Percentiles rank a stretch among this genome's conserved stretches.
phyloP scores from a whole-genome alignment of 2,329 filamentous ascomycete species.

The Nigrospora osmanthi region DNA sequence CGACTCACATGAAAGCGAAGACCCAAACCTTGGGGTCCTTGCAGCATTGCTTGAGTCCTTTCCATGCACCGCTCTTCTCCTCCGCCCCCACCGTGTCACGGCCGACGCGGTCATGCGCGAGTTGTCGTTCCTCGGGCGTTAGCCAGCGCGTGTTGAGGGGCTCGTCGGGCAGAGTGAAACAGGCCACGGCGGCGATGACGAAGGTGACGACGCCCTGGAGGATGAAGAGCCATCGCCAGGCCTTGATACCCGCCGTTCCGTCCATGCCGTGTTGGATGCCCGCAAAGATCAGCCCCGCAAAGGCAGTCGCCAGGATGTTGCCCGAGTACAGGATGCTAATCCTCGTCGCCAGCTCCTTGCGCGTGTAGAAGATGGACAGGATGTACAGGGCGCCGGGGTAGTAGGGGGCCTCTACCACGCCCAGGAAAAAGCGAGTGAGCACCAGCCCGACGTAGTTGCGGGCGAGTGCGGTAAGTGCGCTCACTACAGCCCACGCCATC shows the following conservation, averaged over 20 bases:
- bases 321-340: background rate
- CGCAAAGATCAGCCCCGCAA: slow-evolving; percentile 3
- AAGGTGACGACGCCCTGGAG: slow-evolving; percentile 4
- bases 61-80: background rate
- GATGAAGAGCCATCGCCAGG: slow-evolving; percentile 9
- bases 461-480: slow-evolving; percentile 38
- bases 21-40: background rate
- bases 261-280: slow-evolving; percentile 5
- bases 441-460: slow-evolving; percentile 29
- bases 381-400: slow-evolving; percentile 28
- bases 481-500: slow-evolving; percentile 36
- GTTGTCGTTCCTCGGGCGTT: background rate
- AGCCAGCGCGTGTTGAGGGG: slow-evolving; percentile 2
- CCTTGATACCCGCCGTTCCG: slow-evolving; percentile 16
- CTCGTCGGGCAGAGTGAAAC: slow-evolving; percentile 2
- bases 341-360: background rate
- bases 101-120: slow-evolving; percentile 1
- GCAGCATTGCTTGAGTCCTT: background rate
- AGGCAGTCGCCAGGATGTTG: slow-evolving; percentile 4
- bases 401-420: slow-evolving; percentile 36
- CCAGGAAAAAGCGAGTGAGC: slow-evolving; percentile 34
- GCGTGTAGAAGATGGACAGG: slow-evolving; percentile 1
- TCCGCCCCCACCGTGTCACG: slow-evolving; percentile 7
- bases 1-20: background rate
- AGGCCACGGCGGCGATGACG: slow-evolving; percentile 1